phyloP scores from a whole-genome alignment of 2,329 filamentous ascomycete species.

The Aureobasidium mangrovei region DNA sequence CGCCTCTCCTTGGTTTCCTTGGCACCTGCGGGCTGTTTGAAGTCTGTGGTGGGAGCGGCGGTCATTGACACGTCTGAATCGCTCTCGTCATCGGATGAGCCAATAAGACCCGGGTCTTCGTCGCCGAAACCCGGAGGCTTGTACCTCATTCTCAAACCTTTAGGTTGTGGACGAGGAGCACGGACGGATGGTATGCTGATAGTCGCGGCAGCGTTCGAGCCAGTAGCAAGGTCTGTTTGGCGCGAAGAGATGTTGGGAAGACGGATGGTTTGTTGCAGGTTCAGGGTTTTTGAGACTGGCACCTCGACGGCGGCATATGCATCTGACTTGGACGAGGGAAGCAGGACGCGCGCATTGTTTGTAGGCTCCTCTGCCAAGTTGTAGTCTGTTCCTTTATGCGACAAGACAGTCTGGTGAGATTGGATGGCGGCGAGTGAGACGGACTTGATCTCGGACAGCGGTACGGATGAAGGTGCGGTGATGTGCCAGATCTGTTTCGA shows the following conservation, averaged over 20 bases:
- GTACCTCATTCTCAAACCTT: constrained; percentile 58
- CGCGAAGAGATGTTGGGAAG: constrained; percentile 37
- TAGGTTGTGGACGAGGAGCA: constrained; percentile 54
- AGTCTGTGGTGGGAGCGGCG: constrained; percentile 17
- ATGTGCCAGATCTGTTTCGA: constrained; percentile 78
- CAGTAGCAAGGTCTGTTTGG: constrained; percentile 33
- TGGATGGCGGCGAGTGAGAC: constrained; percentile 53
- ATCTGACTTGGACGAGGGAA: constrained; percentile 19
- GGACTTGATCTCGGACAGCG: constrained; percentile 58
- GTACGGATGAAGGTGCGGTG: constrained; percentile 59
- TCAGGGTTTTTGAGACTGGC: constrained; percentile 51
- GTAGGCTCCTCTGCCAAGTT: constrained; percentile 18
- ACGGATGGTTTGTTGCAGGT: constrained; percentile 55
- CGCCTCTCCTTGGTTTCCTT: constrained; percentile 17
- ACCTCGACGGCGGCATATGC: constrained; percentile 32
- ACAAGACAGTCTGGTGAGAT: constrained; percentile 48
- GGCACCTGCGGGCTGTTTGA: constrained; percentile 19
- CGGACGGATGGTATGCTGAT: constrained; percentile 42
- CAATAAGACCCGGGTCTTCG: constrained; percentile 36
- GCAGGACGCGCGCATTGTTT: constrained; percentile 17
- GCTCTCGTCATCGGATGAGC: constrained; percentile 35
- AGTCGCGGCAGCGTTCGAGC: constrained; percentile 32
- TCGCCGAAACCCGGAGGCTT: constrained; percentile 53
- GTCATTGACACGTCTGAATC: constrained; percentile 20
- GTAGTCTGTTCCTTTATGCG: constrained; percentile 56